Conservation (phyloP, 805 yeast species). For the Candida tallmaniae region DNA sequence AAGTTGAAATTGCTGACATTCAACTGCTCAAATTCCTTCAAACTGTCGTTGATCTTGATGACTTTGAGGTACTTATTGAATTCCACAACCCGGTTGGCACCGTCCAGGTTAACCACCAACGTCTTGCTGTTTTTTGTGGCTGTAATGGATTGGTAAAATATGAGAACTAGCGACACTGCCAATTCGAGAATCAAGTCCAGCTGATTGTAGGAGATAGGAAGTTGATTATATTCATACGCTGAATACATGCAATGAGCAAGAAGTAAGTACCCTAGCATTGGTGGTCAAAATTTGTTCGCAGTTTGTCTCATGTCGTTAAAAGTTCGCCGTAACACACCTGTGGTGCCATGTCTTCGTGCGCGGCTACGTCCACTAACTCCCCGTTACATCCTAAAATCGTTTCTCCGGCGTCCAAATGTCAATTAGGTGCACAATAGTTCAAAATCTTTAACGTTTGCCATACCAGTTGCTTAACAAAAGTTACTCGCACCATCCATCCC, state of each 20-base stretch:
- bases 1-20: slow-evolving; percentile 36
- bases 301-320: no score
- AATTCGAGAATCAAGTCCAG: slow-evolving; percentile 50
- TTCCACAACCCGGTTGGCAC: slow-evolving; percentile 26
- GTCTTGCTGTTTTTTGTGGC: slow-evolving; percentile 21
- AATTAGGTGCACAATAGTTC: no score
- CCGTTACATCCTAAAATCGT: no score
- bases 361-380: no score
- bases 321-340: no score
- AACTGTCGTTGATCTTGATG: slow-evolving; percentile 43
- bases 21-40: slow-evolving; percentile 40
- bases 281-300: neutral
- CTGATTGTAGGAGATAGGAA: slow-evolving; percentile 13
- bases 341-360: no score
- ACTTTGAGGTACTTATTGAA: slow-evolving; percentile 38
- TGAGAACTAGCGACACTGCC: slow-evolving; percentile 40
- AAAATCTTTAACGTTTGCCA: no score
- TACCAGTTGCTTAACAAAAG: no score
- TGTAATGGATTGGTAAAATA: slow-evolving; percentile 35
- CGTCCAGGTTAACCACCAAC: slow-evolving; percentile 18
- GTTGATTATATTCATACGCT: slow-evolving; percentile 47
- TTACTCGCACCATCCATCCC: no score
- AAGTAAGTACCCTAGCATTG: slow-evolving; percentile 8
- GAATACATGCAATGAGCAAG: slow-evolving; percentile 52
- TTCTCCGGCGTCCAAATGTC: no score